Evolutionary conservation across 495 filamentous ascomycete species (phyloP), one percentile per base, ranked within the genome.

Genomic region (Neurospora sp.): DNA sequence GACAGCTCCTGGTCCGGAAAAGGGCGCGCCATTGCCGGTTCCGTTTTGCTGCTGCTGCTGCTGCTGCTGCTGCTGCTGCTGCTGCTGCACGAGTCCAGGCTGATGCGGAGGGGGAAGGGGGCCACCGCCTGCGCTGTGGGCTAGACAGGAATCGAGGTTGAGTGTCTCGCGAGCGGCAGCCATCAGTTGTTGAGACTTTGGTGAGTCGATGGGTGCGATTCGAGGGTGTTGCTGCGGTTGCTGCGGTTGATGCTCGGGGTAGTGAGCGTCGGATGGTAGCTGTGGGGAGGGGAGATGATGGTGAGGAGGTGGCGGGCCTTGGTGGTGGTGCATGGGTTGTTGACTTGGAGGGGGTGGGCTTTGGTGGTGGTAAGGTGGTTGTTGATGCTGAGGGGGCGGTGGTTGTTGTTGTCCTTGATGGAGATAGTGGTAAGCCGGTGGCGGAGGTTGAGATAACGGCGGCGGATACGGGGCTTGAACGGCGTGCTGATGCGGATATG

Each of bases 161-260:
- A 62, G 54, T 62, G 54, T 31, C 15, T 62, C 54, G 54, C 54
- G 54, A 7, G 54, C 54, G 28, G 54, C 54, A 28, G 28, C 54
- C 54, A 62, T 62, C 17, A 85, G 76, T 0, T 83, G 80, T 15
- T 83, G 82, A 3, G 82, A 79, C n/a, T 80, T 79, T 2, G 84
- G 83, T 1, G 83, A 83, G 40, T 78, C 78, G 37, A 74, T 38
- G 0, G 78, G 45, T 8, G 74, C 69, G 9, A 74, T 71, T 1
- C 76, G 66, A 6, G 73, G 72, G 72, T 77, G 76, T 37, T 71
- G 72, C 43, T 77, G 76, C 39, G 81, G 76, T 37, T 71, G 72
- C 43, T 77, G 76, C 39, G 81, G 76, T 8, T 82, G 72, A 0
- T 79, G 48, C 54, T 62, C 54, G 78, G 31, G 74, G 13, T 75